These are phyloP conservation scores for Artemisia princeps DNA, from an alignment of 140 eudicot species.

Conservation along the genomic window DNA sequence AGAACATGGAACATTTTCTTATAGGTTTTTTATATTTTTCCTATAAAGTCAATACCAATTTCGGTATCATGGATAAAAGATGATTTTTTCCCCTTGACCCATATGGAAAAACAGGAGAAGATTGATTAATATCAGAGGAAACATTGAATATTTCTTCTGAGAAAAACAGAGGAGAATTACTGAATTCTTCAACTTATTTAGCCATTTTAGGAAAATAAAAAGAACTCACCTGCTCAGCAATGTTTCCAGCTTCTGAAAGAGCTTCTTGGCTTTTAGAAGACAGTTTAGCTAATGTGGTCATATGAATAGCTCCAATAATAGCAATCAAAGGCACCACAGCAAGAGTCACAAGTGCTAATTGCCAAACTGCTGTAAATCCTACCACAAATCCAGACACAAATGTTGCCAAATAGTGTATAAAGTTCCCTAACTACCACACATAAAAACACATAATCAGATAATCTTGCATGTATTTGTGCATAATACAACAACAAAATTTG, in stretches of 20 bases:
- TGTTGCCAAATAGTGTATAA: slow-evolving; percentile 85
- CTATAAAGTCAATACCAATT: slow-evolving; percentile 4
- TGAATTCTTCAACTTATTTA: slow-evolving; percentile 2
- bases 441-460: slow-evolving; percentile 18
- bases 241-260: slow-evolving; percentile 83
- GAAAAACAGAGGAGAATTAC: slow-evolving; percentile 5
- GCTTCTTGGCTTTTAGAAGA: slow-evolving; percentile 79
- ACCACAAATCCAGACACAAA: slow-evolving; percentile 89
- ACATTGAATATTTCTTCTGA: not conserved
- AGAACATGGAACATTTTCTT: not conserved
- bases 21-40: not conserved
- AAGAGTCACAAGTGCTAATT: slow-evolving; percentile 70
- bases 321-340: slow-evolving; percentile 89
- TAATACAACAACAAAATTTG: slow-evolving; percentile 12
- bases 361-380: slow-evolving; percentile 96
- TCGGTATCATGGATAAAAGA: not conserved
- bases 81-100: not conserved
- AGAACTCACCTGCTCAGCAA: slow-evolving; percentile 65
- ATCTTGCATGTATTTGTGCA: not conserved
- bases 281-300: slow-evolving; percentile 58
- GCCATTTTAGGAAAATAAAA: not conserved
- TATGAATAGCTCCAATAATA: slow-evolving; percentile 70
- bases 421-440: slow-evolving; percentile 67
- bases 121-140: not conserved
- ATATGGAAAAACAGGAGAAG: slow-evolving; percentile 12